Evolutionary conservation across 441 rosid genomes (phyloP), one percentile per base, ranked within the genome.

Genomic region (Brassica balearica): DNA sequence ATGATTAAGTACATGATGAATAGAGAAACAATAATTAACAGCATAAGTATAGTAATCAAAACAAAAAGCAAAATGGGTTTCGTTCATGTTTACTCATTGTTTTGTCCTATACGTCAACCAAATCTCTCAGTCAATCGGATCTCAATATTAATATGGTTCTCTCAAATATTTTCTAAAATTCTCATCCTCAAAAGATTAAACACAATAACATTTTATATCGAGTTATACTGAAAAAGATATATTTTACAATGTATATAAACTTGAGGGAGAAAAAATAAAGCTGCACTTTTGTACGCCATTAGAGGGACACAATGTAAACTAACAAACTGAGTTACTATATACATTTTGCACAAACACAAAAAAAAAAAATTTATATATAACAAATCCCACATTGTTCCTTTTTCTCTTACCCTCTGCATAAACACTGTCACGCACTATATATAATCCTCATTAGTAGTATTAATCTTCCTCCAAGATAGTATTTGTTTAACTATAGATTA

Each of bases 11-110:
- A 58, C 27, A 11, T 27, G 34, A 68, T 36, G 41, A 63, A 36
- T 8, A 1, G 55, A 43, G 14, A 14, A 3, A 29, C 11, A 23
- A 65, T 56, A 59, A 19, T 15, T 22, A 12, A 70, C 22, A 72
- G 56, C 68, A 43, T 14, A 43, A 68, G 34, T 74, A 41, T 19
- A 36, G 6, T 22, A 68, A 68, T 68, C 71, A 63, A 32, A 76
- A 75, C 80, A 75, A 76, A 80, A 80, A 67, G 80, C 74, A 61
- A 71, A 14, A 59, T 71, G 80, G 83, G 83, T 71, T 75, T 75
- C 80, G 80, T 76, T 76, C 19, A 76, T 80, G 83, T 80, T 80
- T 48, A 71, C 74, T 75, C 77, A 67, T 53, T 80, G 83, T 80
- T 80, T 76, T 80, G 83, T 80, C 80, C 67, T 76, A 75, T 71